Evolutionary conservation across 169 alveolate species (phyloP).

Genomic region (Miamiensis avidus): DNA sequence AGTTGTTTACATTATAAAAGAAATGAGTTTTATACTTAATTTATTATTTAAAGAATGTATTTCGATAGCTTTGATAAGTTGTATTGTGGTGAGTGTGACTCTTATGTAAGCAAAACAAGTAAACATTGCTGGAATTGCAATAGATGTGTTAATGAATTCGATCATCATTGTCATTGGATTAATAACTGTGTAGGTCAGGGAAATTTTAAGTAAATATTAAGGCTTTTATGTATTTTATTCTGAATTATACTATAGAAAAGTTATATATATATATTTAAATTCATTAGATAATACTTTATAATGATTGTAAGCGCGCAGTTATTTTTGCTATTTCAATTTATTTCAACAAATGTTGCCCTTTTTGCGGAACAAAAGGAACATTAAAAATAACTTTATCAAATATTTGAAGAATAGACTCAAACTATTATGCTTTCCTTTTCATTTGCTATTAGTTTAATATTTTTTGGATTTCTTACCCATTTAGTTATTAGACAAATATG

Average conservation of each 20-base stretch:
- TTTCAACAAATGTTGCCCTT: background rate
- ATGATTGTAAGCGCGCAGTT: background rate
- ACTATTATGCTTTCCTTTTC: background rate
- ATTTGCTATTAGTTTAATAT: too few species aligned
- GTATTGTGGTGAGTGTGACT: background rate
- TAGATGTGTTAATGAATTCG: conserved; percentile 60
- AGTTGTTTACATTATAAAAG: too few species aligned
- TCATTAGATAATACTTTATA: background rate
- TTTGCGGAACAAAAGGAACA: background rate
- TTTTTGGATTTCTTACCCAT: background rate
- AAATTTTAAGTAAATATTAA: conserved; percentile 30
- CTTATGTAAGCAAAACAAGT: background rate
- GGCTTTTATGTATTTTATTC: too few species aligned
- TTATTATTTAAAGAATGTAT: background rate
- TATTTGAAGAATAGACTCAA: background rate
- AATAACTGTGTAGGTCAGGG: conserved; percentile 56
- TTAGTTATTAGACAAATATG: background rate
- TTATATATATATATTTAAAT: too few species aligned
- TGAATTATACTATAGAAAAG: too few species aligned
- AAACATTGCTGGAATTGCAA: background rate
- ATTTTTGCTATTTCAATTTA: too few species aligned
- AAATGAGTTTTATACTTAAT: too few species aligned
- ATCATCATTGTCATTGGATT: conserved; percentile 63
- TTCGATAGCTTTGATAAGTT: background rate
- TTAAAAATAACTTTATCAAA: too few species aligned